Evolutionary conservation across 1,139 yeast genomes (phyloP).

Genomic region (Protomyces arabidopsidicola): DNA sequence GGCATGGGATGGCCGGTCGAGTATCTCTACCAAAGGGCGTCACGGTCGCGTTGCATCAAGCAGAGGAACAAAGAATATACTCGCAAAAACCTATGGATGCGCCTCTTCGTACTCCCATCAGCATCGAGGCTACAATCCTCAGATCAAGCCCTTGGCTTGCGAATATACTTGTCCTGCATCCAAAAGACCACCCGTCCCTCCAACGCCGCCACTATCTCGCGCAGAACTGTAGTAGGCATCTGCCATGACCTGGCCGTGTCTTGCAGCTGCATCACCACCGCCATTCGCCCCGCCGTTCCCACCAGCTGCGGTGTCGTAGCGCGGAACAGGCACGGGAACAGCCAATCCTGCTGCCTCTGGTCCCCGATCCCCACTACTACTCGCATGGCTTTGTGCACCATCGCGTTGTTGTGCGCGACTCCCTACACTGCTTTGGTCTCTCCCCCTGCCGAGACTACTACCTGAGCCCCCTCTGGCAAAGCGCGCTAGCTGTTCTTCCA

Average conservation of each 20-base stretch:
- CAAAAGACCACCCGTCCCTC: neutral
- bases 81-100: too few species aligned
- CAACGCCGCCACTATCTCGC: neutral
- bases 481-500: conserved; percentile 14
- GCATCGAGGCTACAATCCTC: too few species aligned
- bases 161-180: neutral
- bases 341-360: neutral
- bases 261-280: neutral
- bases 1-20: too few species aligned
- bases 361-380: neutral
- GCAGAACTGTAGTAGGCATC: neutral
- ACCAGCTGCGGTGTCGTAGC: neutral
- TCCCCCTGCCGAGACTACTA: neutral
- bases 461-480: neutral
- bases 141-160: neutral
- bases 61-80: too few species aligned
- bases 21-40: too few species aligned
- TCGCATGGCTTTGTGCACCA: neutral
- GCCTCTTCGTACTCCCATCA: too few species aligned
- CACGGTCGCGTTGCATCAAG: too few species aligned
- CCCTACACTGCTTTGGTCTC: neutral
- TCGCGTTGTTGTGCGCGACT: neutral
- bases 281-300: neutral
- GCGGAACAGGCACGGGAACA: neutral
- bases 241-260: neutral